Evolutionary conservation across 2,329 filamentous ascomycete species (phyloP), one percentile per base, ranked within the genome.

Genomic region (Diplocarpon mali): DNA sequence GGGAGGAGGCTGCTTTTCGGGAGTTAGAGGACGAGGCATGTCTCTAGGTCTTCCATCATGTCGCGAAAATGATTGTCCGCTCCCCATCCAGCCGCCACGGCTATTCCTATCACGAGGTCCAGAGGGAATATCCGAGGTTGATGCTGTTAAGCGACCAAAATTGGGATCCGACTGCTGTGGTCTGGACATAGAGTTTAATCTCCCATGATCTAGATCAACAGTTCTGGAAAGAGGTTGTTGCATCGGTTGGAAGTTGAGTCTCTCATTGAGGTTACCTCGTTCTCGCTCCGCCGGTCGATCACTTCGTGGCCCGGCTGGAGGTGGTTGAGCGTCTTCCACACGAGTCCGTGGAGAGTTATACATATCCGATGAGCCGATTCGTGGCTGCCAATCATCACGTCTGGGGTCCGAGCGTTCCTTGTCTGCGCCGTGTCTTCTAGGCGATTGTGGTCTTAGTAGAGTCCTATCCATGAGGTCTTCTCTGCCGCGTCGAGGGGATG

Each of bases 71-170:
- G 50, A 42, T 7, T 42, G 35, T 34, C 35, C 45, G 38, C 47
- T 56, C 2, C 31, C 35, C 31, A 49, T 50, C 10, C 59, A 52
- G 48, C 50, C 55, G 20, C 51, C 53, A 13, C 58, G 55, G 8
- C 68, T 66, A 46, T 68, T 73, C 55, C 68, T 71, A 51, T 67
- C 72, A 40, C 70, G 69, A 13, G 76, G 75, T 2, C 74, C 77
- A n/a, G 71, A 71, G 3, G 76, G 76, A 34, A 72, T 62, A 34
- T 64, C 69, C 20, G 61, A 60, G 55, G 17, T 69, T 65, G 40
- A 68, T 2, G 71, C 64, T 49, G 76, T 80, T 38, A 82, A 65
- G 2, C 78, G 73, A 24, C 78, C 78, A 53, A 80, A 80, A 45
- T 74, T 77, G 13, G 74, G 72, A 58, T 82, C 77, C 51, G 77